A percentile compares a stretch with the other conserved stretches of the same genome.
phyloP scores from a whole-genome alignment of 2,329 filamentous ascomycete species.

The Penicillium sp. region DNA sequence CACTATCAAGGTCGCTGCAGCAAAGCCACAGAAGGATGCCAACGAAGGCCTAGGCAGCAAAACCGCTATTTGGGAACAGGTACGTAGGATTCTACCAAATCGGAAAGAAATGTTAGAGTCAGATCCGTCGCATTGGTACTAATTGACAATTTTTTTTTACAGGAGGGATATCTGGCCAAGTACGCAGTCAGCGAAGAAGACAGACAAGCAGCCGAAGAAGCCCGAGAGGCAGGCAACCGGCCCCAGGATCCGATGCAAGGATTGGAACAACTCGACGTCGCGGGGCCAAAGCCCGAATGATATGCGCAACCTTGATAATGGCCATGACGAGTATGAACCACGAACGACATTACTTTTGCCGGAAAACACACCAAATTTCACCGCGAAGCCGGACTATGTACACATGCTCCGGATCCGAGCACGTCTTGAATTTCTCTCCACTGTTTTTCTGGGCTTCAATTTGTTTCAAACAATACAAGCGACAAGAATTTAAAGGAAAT shows the following conservation, averaged over 20 bases:
- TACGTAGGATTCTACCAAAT: slow-evolving; percentile 46
- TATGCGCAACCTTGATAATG: not conserved
- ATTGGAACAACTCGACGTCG: slow-evolving; percentile 88
- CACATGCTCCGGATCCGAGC: slow-evolving; percentile 33
- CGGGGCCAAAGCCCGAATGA: slow-evolving; percentile 78
- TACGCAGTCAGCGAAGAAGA: slow-evolving; percentile 84
- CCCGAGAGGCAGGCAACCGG: slow-evolving; percentile 53
- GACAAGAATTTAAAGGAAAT: slow-evolving; percentile 17
- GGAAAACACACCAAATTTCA: slow-evolving; percentile 26
- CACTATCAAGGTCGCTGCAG: slow-evolving; percentile 86
- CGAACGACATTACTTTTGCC: slow-evolving; percentile 30
- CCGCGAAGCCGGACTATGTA: slow-evolving; percentile 39
- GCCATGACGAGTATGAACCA: slow-evolving; percentile 11
- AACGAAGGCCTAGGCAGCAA: slow-evolving; percentile 89
- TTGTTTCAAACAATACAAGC: slow-evolving; percentile 33
- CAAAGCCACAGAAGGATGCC: slow-evolving; percentile 86
- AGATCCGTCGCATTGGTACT: slow-evolving; percentile 9
- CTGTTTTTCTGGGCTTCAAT: slow-evolving; percentile 25
- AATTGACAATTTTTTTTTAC: slow-evolving; percentile 26
- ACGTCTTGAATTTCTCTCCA: slow-evolving; percentile 22
- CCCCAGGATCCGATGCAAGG: slow-evolving; percentile 92
- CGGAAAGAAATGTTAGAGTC: not conserved
- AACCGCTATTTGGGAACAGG: slow-evolving; percentile 96
- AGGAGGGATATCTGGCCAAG: slow-evolving; percentile 94
- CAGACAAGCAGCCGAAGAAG: slow-evolving; percentile 59